Base-by-base conservation (phyloP, 2,329 filamentous ascomycete species). In the Colletotrichum echinochloae region DNA sequence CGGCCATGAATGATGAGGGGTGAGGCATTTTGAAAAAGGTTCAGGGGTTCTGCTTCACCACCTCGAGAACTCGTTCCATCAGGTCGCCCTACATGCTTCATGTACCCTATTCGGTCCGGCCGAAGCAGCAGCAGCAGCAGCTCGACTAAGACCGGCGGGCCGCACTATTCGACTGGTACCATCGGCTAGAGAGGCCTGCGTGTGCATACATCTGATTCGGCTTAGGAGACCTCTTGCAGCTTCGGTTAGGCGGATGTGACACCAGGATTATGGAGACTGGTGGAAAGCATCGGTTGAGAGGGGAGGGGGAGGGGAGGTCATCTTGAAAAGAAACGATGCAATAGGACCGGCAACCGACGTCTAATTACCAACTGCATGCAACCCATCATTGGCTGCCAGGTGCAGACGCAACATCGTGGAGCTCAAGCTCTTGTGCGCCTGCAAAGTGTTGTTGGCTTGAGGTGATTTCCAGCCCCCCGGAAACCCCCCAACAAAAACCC, bases 1-100 rank as follows among this genome's bases (percentile, higher is more conserved):
- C 4, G 2, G 23, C 12, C 6, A 8, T 9, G 14, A 23, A 12
- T 5, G 46, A 56, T 44, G 64, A 62, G 64, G 67, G 64, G 64
- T 67, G 63, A 70, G 64, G 64, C 64, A 64, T 67, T 70, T 70
- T 57, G 67, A 57, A n/a, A n/a, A n/a, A 66, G 67, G 64, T 67
- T 57, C 35, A 70, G 57, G 63, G 63, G 57, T 70, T 51, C 28
- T 12, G 30, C 33, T 56, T 54, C 48, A 62, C 30, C 33, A 51
- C 48, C 60, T 59, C 49, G 51, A n/a, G 63, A 28, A 57, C 37
- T 59, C 52, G 37, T 57, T 63, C 57, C 44, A 71, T 67, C 64
- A 54, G 7, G 9, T 30, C 37, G 12, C 35, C 56, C 39, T 46
- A 48, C 52, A 55, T 26, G n/a, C 33, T 26, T 55, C 33, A 37